Base-by-base conservation (phyloP, 2,329 filamentous ascomycete species). In the Tricladium varicosporioides region DNA sequence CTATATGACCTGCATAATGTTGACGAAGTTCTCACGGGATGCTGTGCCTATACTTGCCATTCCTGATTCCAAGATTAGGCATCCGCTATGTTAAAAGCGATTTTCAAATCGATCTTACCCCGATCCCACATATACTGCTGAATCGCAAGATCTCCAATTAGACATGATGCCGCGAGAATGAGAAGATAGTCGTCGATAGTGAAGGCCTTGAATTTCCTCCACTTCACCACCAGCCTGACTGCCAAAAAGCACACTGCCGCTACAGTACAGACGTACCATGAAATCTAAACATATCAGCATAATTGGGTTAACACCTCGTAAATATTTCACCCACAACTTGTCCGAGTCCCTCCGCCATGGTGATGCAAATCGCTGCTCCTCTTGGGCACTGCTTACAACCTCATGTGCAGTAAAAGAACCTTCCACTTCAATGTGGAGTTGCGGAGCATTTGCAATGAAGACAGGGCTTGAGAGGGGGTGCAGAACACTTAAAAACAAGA, bases 81-180 rank as follows among this genome's bases (percentile, higher is more conserved):
- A 31, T 5, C 15, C 16, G 45, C 14, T 11, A 11, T 32, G 7
- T 4, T 14, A n/a, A 16, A 48, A 56, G 67, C 68, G 15, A 61
- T 58, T 48, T 65, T 61, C 42, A 68, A 54, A 13, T 68, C 56
- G 22, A 18, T 13, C 10, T 66, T 59, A 33, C 70, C 70, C 63
- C 44, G 31, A 43, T 47, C 56, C 68, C 67, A 70, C 68, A 70
- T 71, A 44, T 70, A 63, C 18, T 72, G 70, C 45, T 72, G 71
- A 31, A 71, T 71, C 14, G 51, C 63, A 53, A 72, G 57, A 52
- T 71, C 69, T 16, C 63, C 69, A 18, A 70, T 64, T 3, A 72
- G 65, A 59, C 70, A 72, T 48, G 62, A 56, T 51, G 67, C 48
- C 14, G 70, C 64, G 43, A 71, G 55, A 5, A 68, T 45, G 31